Percentiles rank a stretch among this genome's conserved stretches.
phyloP scores from a whole-genome alignment of 345 rosid genomes.

The Arabis alpina region DNA sequence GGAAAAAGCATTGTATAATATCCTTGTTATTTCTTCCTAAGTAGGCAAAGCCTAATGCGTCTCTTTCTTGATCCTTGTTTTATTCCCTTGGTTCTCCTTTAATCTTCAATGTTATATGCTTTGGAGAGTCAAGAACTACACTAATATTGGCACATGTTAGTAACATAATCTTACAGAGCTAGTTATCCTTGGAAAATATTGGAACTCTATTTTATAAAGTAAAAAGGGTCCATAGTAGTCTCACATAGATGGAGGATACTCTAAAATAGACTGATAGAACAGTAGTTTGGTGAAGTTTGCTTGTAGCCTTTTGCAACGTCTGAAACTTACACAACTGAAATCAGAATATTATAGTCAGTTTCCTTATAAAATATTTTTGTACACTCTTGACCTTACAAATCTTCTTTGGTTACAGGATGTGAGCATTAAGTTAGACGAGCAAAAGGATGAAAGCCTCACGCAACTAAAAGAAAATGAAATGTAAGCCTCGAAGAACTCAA shows the following conservation, averaged over 20 bases:
- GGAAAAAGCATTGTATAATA: not conserved
- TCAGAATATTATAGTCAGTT: not conserved
- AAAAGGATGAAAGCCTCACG: slow-evolving; percentile 78
- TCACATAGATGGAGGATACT: not conserved
- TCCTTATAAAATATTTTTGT: not conserved
- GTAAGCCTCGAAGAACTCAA: slow-evolving; percentile 51
- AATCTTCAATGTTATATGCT: not conserved
- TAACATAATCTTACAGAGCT: not conserved
- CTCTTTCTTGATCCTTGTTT: slow-evolving; percentile 9
- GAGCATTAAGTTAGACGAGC: slow-evolving; percentile 83
- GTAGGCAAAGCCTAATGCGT: slow-evolving; percentile 6
- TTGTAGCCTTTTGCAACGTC: slow-evolving; percentile 15
- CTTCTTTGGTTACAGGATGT: slow-evolving; percentile 66
- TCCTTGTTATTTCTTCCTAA: not conserved
- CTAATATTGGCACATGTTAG: not conserved
- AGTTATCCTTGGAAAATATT: not conserved
- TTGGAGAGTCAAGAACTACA: slow-evolving; percentile 3
- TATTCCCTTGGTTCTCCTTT: slow-evolving; percentile 5
- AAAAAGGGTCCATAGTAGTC: not conserved
- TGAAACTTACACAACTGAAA: not conserved
- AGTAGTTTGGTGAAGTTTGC: slow-evolving; percentile 6
- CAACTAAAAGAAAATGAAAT: slow-evolving; percentile 94
- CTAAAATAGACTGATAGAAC: not conserved
- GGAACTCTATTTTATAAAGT: not conserved
- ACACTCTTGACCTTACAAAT: slow-evolving; percentile 2